phyloP scores from a whole-genome alignment of 108 stramenopile species.

The Stephanodiscus minutulus region DNA sequence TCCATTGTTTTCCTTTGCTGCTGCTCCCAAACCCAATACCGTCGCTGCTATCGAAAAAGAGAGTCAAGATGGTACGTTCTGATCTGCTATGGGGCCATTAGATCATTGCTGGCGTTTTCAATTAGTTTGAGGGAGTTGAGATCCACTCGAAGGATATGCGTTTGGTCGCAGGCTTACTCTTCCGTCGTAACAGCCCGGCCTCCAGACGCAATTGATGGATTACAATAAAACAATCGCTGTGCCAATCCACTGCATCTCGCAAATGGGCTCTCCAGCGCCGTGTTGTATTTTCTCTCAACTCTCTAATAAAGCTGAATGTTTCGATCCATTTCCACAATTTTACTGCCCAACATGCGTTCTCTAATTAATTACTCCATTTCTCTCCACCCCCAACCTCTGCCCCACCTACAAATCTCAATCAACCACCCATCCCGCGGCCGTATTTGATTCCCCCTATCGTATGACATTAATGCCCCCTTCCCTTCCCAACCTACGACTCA shows the following conservation, averaged over 20 bases:
- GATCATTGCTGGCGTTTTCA: neutral
- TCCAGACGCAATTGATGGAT: neutral
- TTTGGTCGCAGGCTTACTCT: neutral
- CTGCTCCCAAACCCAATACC: neutral
- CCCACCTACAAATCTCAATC: too few relatives aligned
- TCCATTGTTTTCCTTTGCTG: neutral
- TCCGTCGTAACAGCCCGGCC: neutral
- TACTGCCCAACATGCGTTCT: neutral
- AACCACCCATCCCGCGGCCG: too few relatives aligned
- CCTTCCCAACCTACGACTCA: neutral
- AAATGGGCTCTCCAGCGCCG: neutral
- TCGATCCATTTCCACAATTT: neutral
- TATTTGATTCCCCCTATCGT: neutral
- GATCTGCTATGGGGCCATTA: neutral
- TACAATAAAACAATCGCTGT: neutral
- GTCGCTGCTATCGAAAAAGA: neutral
- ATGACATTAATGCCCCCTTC: neutral
- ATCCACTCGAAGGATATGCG: neutral
- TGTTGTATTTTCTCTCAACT: neutral
- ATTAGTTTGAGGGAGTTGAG: neutral
- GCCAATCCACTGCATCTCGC: neutral
- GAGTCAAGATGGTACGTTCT: constrained; percentile 8
- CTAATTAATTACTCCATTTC: neutral
- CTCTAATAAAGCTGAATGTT: neutral
- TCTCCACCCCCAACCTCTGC: too few relatives aligned